These are phyloP conservation scores for Daldinia sp. DNA, from an alignment of 2,329 filamentous ascomycete species.

Conservation along the genomic window DNA sequence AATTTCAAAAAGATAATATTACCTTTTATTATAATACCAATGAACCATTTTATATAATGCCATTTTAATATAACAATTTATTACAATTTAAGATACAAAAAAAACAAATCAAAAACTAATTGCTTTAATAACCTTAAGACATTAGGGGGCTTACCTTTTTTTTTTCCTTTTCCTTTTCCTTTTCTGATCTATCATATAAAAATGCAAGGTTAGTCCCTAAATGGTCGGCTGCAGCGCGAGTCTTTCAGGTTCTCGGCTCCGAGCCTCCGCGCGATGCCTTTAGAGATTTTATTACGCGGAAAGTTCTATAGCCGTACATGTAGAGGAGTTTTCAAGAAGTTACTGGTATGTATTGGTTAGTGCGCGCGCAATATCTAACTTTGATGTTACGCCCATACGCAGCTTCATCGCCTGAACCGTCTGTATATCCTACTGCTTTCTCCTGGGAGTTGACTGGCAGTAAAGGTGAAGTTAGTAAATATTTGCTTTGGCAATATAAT, in stretches of 20 bases:
- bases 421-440: background rate
- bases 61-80: constrained; percentile 5
- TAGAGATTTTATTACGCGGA: constrained; percentile 6
- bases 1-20: too few species aligned
- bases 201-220: constrained; percentile 32
- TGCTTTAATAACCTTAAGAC: constrained; percentile 4
- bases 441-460: background rate
- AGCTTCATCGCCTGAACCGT: background rate
- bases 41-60: too few species aligned
- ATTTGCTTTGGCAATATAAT: background rate
- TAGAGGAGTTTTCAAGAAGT: background rate
- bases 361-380: background rate
- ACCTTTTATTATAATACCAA: too few species aligned
- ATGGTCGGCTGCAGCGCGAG: constrained; percentile 34
- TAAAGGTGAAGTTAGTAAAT: background rate
- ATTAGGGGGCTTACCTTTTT: constrained; percentile 2
- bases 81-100: constrained; percentile 4
- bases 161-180: constrained; percentile 11
- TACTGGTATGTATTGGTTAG: background rate
- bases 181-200: constrained; percentile 34
- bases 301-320: constrained; percentile 6
- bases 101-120: too few species aligned
- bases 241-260: constrained; percentile 31
- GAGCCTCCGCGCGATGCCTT: constrained; percentile 24
- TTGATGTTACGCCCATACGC: background rate